Evolutionary conservation across 78 protist species (phyloP).

Genomic region (Guillardia theta): DNA sequence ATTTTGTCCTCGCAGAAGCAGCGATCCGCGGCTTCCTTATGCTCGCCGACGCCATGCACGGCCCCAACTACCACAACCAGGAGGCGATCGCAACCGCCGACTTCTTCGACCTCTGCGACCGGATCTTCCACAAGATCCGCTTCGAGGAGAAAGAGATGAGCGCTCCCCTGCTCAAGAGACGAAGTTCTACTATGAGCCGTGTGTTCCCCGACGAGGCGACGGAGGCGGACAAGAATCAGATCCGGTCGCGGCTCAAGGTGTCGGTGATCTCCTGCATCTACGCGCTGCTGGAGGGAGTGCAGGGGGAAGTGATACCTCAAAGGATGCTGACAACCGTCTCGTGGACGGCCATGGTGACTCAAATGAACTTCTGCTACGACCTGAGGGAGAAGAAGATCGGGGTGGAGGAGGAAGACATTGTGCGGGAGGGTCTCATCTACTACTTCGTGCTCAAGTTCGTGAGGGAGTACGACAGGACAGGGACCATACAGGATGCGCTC

Average conservation of each 20-base stretch:
- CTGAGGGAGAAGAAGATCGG: background rate
- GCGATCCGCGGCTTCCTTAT: background rate
- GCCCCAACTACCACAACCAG: constrained; percentile 21
- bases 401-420: background rate
- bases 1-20: no score
- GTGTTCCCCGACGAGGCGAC: background rate
- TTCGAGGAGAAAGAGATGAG: background rate
- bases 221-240: background rate
- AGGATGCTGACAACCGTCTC: background rate
- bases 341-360: background rate
- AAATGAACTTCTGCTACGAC: background rate
- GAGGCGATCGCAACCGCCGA: background rate
- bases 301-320: background rate
- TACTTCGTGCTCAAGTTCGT: background rate
- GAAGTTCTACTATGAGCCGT: no score
- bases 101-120: background rate
- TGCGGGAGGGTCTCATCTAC: background rate
- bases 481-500: background rate
- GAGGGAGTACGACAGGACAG: background rate
- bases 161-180: background rate
- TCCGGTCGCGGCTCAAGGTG: background rate
- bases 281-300: background rate
- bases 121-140: background rate
- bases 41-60: constrained; percentile 9
- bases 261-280: background rate